phyloP scores from a whole-genome alignment of 1,284 basidiomycete species.

The Pterulicium gracile region DNA sequence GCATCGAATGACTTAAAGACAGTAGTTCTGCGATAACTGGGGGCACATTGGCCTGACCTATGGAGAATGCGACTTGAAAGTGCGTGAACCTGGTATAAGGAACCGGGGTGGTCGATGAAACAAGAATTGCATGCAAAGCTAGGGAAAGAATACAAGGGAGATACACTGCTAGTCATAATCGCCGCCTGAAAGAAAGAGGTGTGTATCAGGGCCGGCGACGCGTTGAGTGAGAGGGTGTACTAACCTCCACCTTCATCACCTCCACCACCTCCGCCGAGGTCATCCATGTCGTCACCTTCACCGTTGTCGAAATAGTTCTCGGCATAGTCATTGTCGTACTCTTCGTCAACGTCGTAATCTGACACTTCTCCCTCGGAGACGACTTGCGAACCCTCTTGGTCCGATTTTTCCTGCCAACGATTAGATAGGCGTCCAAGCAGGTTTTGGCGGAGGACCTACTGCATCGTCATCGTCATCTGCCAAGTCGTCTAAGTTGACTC shows the following conservation, averaged over 20 bases:
- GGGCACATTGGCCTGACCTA: no score
- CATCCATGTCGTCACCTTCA: slow-evolving; percentile 67
- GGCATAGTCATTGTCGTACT: slow-evolving; percentile 78
- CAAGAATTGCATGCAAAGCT: no score
- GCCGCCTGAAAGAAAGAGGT: background rate
- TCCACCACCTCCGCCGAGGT: slow-evolving; percentile 56
- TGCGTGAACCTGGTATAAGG: no score
- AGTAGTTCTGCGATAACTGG: no score
- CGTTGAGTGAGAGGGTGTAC: no score
- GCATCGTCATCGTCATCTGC: slow-evolving; percentile 50
- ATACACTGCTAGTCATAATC: background rate
- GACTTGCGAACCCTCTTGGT: slow-evolving; percentile 50
- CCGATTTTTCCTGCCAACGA: slow-evolving; percentile 45
- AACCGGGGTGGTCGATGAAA: no score
- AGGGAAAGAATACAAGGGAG: background rate
- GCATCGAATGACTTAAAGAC: no score
- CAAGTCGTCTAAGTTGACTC: slow-evolving; percentile 53
- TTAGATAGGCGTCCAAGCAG: slow-evolving; percentile 9
- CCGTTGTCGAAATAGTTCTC: slow-evolving; percentile 83
- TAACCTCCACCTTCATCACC: slow-evolving; percentile 53
- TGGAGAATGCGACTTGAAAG: no score
- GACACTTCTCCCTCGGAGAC: slow-evolving; percentile 51
- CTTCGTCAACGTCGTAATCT: slow-evolving; percentile 77
- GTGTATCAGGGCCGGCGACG: no score
- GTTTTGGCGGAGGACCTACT: background rate